A percentile compares a stretch with the other conserved stretches of the same genome.
These are phyloP conservation scores for Alternaria metachromatica DNA, from an alignment of 2,329 filamentous ascomycete species.

Conservation along the genomic window DNA sequence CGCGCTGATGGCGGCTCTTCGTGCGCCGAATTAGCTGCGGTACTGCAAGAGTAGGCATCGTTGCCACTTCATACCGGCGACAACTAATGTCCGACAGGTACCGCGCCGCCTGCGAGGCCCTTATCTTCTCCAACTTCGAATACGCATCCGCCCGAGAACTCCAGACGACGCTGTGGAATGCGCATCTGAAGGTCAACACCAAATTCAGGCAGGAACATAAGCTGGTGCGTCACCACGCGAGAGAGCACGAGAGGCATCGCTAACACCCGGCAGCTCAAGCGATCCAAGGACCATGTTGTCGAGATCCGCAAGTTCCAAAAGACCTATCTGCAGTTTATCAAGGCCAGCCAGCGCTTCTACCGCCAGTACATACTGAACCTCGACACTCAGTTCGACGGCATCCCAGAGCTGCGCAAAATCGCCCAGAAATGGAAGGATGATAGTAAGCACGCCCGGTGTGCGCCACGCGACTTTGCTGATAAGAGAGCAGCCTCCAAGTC, in stretches of 20 bases:
- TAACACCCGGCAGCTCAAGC: slow-evolving; percentile 49
- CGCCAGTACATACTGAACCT: slow-evolving; percentile 82
- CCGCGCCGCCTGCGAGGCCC: slow-evolving; percentile 73
- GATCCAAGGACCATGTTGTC: slow-evolving; percentile 62
- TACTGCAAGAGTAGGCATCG: slow-evolving; percentile 44
- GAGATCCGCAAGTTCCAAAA: slow-evolving; percentile 80
- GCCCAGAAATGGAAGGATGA: slow-evolving; percentile 54
- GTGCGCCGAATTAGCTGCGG: slow-evolving; percentile 58
- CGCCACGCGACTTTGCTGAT: slow-evolving; percentile 36
- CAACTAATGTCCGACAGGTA: slow-evolving; percentile 58
- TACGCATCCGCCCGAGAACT: slow-evolving; percentile 68
- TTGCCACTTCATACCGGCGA: background rate
- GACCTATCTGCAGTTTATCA: slow-evolving; percentile 83
- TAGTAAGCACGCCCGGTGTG: slow-evolving; percentile 23
- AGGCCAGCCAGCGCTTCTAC: slow-evolving; percentile 88
- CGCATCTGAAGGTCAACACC: slow-evolving; percentile 77
- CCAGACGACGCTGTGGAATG: slow-evolving; percentile 78
- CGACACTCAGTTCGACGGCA: slow-evolving; percentile 64
- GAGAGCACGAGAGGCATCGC: background rate
- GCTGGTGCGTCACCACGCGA: slow-evolving; percentile 23
- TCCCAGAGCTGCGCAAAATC: slow-evolving; percentile 65
- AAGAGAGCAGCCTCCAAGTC: slow-evolving; percentile 46
- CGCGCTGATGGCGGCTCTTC: slow-evolving; percentile 58
- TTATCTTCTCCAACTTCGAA: slow-evolving; percentile 75
- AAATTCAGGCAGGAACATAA: slow-evolving; percentile 71